Evolutionary conservation across 225 moss, liverwort and hornwort species (phyloP).

Genomic region (Anthoceros angustus): DNA sequence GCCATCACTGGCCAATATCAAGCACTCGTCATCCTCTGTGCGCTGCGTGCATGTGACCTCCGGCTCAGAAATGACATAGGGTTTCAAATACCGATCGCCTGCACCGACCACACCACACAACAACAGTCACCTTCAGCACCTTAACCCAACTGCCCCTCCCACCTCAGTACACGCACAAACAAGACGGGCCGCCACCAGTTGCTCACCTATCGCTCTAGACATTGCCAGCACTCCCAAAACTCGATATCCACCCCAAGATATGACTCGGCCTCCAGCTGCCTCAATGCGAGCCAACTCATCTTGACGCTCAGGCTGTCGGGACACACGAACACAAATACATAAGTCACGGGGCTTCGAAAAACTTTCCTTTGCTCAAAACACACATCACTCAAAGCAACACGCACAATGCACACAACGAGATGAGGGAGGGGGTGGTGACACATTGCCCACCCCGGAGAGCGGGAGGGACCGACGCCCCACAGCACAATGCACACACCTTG

Average conservation of each 20-base stretch:
- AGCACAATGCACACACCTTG: constrained; percentile 33
- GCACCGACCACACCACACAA: too few relatives aligned
- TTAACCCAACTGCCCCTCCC: not conserved
- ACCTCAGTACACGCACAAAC: constrained; percentile 1
- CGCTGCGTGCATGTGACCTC: constrained; percentile 70
- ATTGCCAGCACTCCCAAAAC: constrained; percentile 90
- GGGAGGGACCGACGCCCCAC: not conserved
- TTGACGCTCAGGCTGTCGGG: constrained; percentile 71
- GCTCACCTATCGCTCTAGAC: constrained; percentile 86
- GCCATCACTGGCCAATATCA: constrained; percentile 91
- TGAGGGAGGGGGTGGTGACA: too few relatives aligned
- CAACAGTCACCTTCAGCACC: not conserved
- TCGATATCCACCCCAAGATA: constrained; percentile 97
- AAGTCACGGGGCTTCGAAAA: not conserved
- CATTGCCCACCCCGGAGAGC: not conserved
- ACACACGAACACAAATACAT: not conserved
- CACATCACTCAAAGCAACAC: not conserved
- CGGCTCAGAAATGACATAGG: constrained; percentile 79
- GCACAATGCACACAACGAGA: not conserved
- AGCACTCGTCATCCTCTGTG: constrained; percentile 62
- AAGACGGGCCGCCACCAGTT: not conserved
- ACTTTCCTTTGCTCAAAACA: not conserved
- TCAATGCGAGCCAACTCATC: constrained; percentile 90
- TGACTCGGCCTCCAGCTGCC: constrained; percentile 88
- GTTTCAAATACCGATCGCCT: constrained; percentile 93